These are phyloP conservation scores for Entomortierella parvispora DNA, from an alignment of 192 early-diverging fungal genomes.

Conservation along the genomic window DNA sequence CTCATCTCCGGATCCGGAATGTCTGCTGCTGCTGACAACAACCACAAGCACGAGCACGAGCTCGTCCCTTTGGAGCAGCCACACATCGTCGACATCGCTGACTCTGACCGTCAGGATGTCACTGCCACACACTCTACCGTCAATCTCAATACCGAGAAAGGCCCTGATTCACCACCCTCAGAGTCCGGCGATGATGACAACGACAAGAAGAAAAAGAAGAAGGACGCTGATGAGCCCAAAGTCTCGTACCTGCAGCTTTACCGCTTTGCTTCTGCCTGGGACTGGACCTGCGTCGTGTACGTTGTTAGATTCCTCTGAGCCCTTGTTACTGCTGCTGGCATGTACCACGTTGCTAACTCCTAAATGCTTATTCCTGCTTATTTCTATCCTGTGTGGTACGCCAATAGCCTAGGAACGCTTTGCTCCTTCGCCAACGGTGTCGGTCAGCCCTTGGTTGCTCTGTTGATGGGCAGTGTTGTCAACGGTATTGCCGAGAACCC, in stretches of 20 bases:
- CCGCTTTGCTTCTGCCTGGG: slow-evolving; percentile 70
- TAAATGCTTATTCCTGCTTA: no score
- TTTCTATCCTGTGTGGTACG: no score
- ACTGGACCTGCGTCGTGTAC: slow-evolving; percentile 63
- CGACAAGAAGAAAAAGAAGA: slow-evolving; percentile 30
- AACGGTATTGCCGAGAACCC: slow-evolving; percentile 56
- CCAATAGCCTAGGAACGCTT: slow-evolving; percentile 38
- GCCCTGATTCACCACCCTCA: background rate
- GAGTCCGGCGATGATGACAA: background rate
- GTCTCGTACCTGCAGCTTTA: slow-evolving; percentile 72
- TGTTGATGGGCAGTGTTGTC: slow-evolving; percentile 62
- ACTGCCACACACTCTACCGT: slow-evolving; percentile 26
- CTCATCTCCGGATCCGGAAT: no score
- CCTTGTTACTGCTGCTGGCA: slow-evolving; percentile 9
- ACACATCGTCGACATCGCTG: slow-evolving; percentile 6
- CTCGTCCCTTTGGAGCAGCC: background rate
- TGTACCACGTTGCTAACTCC: no score
- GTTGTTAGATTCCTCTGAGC: background rate
- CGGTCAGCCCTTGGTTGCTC: slow-evolving; percentile 32
- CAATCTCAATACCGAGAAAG: slow-evolving; percentile 11
- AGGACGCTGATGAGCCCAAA: slow-evolving; percentile 54
- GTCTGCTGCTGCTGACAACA: no score
- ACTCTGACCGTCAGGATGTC: slow-evolving; percentile 12
- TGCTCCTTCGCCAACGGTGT: slow-evolving; percentile 37
- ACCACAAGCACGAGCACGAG: no score